Conservation (phyloP, 345 rosid genomes). For the Syzygium aromaticum region DNA sequence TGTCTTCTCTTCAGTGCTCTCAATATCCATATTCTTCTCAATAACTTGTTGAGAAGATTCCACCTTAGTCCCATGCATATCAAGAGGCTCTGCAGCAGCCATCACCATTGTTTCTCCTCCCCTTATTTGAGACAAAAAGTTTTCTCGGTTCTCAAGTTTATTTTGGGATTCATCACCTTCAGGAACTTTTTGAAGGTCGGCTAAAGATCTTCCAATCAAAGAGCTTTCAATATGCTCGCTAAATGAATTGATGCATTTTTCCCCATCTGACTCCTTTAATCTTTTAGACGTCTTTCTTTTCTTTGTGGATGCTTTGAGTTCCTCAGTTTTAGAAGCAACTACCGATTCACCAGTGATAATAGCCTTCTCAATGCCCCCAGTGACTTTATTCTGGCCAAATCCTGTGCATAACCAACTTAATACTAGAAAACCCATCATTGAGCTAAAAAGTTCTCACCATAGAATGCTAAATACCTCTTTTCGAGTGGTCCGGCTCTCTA, state of each 20-base stretch:
- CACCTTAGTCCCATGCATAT: neutral
- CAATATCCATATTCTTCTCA: neutral
- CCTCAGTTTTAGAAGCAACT: neutral
- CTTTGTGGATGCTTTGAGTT: neutral
- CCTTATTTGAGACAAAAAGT: neutral
- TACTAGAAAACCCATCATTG: neutral
- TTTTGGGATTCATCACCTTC: neutral
- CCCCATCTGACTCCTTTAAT: neutral
- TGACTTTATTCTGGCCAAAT: neutral
- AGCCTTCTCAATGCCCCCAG: neutral
- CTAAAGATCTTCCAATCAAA: neutral
- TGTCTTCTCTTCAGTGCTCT: neutral
- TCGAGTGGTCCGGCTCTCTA: neutral
- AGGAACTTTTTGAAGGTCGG: neutral
- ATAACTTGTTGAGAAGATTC: neutral
- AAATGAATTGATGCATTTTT: neutral
- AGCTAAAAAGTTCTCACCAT: neutral
- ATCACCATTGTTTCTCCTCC: neutral
- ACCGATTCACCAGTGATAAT: neutral
- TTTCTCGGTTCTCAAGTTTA: neutral
- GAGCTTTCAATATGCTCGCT: neutral
- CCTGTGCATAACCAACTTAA: neutral
- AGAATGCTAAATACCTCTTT: neutral
- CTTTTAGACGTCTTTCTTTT: slow-evolving; percentile 5
- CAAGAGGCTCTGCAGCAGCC: neutral